Evolutionary conservation across 805 yeast species (phyloP), one percentile per base, ranked within the genome.

Genomic region (Yarrowia phangngaensis): DNA sequence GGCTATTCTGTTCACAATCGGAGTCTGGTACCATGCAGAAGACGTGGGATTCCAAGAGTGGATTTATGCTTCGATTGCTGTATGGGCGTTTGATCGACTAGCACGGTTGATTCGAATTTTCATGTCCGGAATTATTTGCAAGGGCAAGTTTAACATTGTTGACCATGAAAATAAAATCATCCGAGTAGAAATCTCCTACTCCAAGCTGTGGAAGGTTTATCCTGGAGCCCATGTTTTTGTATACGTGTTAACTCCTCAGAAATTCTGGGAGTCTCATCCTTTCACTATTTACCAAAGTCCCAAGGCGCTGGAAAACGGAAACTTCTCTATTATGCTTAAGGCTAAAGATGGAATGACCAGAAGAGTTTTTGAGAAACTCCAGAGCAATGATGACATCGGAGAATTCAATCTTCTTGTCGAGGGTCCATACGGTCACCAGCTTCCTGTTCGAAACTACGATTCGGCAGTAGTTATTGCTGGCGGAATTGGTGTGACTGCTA

Each of bases 181-280:
- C 9, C 34, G 35, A 6, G 35, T 16, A 2, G 48, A 41, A 9
- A 30, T 41, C 19, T 15, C 19, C 11, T 41, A 29, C 35, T 41
- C 84, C 0, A 66, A 68, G 3, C 59, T 58, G 38, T 70, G 71
- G 50, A 5, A 32, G 20, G 33, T 51, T 76, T 30, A 49, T 8
- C 33, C 47, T 11, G 34, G 53, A 15, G 32, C 24, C 11, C 48
- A 46, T 28, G 53, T 47, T 6, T 30, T 32, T 20, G 15, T 51
- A 26, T 38, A 31, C 20, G 35, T 34, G 1, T 53, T 80, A 51
- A 23, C 23, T 2, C 40, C 40, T 62, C 59, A 64, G 2, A 64
- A 71, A 29, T 78, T 80, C 62, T 80, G 81, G 80, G 86, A 83
- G 61, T 76, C 82, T 2, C 88, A 83, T 61, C 90, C 90, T 4